Percentiles rank a stretch among this genome's conserved stretches.
phyloP scores from a whole-genome alignment of 345 rosid genomes.

The Pelargonium nanum region DNA sequence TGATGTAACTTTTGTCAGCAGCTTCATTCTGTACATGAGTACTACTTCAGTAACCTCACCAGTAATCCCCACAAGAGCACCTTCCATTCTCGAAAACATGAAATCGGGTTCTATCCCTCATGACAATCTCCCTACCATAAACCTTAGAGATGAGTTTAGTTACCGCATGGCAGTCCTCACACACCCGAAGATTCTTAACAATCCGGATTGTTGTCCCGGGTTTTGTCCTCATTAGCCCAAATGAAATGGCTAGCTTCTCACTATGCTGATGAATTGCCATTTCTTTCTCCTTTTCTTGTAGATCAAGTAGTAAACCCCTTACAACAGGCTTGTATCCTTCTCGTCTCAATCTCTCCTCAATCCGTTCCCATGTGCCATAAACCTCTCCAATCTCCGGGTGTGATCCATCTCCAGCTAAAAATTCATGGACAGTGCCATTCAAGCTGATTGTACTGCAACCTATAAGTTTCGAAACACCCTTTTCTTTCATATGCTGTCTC shows the following conservation, averaged over 20 bases:
- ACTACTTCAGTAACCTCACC: no score
- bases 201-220: conserved; percentile 33
- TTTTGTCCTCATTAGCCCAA: conserved; percentile 47
- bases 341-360: conserved; percentile 26
- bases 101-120: conserved; percentile 56
- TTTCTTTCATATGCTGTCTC: conserved; percentile 41
- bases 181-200: conserved; percentile 55
- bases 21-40: no score
- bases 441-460: conserved; percentile 53
- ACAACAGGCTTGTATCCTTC: conserved; percentile 42
- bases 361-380: conserved; percentile 25
- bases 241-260: conserved; percentile 53
- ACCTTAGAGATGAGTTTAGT: conserved; percentile 48
- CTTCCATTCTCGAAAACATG: conserved; percentile 43
- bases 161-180: conserved; percentile 50
- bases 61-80: conserved; percentile 47
- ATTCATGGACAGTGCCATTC: conserved; percentile 44
- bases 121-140: conserved; percentile 36
- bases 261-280: conserved; percentile 48
- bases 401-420: conserved; percentile 41
- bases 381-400: conserved; percentile 40
- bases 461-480: conserved; percentile 42
- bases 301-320: conserved; percentile 25
- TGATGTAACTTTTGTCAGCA: no score
- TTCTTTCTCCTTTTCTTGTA: conserved; percentile 42